Evolutionary conservation across 1,284 basidiomycete species (phyloP).

Genomic region (Neolentinus lepideus): DNA sequence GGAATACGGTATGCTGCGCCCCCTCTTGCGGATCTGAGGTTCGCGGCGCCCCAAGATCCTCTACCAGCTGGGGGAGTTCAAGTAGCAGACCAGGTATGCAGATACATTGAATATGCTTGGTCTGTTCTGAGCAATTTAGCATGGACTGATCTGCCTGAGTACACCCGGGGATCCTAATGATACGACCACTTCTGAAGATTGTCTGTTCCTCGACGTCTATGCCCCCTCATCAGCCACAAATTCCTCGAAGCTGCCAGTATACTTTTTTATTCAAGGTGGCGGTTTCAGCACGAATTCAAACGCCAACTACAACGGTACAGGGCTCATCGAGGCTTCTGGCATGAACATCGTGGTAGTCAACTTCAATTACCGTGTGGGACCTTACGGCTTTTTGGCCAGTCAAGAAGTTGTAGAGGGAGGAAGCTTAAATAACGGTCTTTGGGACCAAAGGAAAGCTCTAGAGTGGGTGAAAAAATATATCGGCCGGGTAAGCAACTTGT

Average conservation of each 20-base stretch:
- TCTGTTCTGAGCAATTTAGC: not conserved
- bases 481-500: not conserved
- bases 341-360: conserved; percentile 2
- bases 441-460: conserved; percentile 7
- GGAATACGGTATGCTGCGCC: not conserved
- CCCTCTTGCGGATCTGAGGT: not conserved
- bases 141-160: not conserved
- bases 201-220: not conserved
- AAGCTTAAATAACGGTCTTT: conserved; percentile 7
- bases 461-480: conserved; percentile 9
- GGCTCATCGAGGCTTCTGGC: not conserved
- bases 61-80: not conserved
- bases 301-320: not conserved
- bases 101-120: not conserved
- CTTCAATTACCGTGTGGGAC: conserved; percentile 8
- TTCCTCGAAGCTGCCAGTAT: not conserved
- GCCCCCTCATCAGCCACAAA: not conserved
- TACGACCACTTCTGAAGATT: not conserved
- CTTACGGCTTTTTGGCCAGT: conserved; percentile 6
- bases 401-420: not conserved
- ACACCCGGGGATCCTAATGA: not conserved
- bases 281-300: not conserved
- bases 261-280: not conserved
- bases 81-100: not conserved
- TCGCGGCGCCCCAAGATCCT: not conserved